These are phyloP conservation scores for Penicillium macrosclerotiorum DNA, from an alignment of 495 filamentous ascomycete species.

Conservation along the genomic window DNA sequence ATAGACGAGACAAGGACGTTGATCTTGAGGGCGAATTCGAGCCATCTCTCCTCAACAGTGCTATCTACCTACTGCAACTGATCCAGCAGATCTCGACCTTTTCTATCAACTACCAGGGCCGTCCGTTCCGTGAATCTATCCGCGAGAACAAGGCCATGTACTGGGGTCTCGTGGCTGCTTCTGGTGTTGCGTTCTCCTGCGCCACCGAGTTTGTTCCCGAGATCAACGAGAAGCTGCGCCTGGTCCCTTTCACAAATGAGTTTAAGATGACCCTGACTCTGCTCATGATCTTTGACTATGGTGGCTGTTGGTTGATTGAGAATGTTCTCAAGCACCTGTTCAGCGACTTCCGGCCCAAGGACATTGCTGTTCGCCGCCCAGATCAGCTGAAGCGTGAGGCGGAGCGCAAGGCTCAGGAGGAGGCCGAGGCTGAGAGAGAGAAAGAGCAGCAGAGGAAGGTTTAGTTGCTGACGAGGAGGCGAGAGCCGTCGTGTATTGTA, in stretches of 20 bases:
- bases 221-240: conserved; percentile 86
- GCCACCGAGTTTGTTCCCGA: conserved; percentile 96
- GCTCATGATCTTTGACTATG: conserved; percentile 87
- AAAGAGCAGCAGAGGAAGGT: conserved; percentile 43
- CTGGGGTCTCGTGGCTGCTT: conserved; percentile 87
- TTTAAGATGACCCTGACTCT: conserved; percentile 87
- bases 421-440: conserved; percentile 51
- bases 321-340: conserved; percentile 81
- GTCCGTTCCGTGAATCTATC: conserved; percentile 94
- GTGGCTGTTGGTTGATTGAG: conserved; percentile 86
- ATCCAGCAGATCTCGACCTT: conserved; percentile 99
- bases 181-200: conserved; percentile 89
- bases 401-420: conserved; percentile 62
- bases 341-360: conserved; percentile 90
- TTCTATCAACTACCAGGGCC: conserved; percentile 98
- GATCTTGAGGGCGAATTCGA: conserved; percentile 95
- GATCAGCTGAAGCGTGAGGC: conserved; percentile 85
- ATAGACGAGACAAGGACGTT: conserved; percentile 65
- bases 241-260: conserved; percentile 87
- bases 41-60: conserved; percentile 92
- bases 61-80: conserved; percentile 95
- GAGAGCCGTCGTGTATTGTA: conserved; percentile 18
- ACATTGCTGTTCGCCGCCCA: conserved; percentile 81
- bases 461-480: conserved; percentile 19
- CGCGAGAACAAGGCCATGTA: conserved; percentile 97